Evolutionary conservation across 257 asterid species (phyloP).

Genomic region (Paulownia fortunei): DNA sequence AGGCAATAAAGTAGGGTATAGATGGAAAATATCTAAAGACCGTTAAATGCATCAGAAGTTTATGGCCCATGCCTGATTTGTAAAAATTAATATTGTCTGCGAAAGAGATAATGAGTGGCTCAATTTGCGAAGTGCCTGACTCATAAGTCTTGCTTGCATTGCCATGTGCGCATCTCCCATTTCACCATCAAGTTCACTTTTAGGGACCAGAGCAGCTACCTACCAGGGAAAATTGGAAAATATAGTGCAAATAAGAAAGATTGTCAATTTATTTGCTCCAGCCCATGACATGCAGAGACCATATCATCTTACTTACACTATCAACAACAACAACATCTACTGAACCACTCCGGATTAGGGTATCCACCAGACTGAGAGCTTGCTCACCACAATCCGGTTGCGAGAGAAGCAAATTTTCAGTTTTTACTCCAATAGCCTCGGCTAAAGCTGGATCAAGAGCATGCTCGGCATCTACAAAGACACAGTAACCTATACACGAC

Average conservation of each 20-base stretch:
- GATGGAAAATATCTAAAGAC: background rate
- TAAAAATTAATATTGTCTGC: conserved; percentile 84
- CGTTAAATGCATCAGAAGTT: conserved; percentile 3
- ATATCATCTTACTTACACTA: conserved; percentile 68
- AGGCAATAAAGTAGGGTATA: background rate
- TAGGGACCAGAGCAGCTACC: conserved; percentile 99
- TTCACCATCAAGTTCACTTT: conserved; percentile 98
- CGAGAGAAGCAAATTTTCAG: conserved; percentile 81
- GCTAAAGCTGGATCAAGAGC: conserved; percentile 96
- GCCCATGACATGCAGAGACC: conserved; percentile 26
- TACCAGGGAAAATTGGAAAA: conserved; percentile 37
- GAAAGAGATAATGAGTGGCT: conserved; percentile 95
- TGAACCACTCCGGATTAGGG: conserved; percentile 96
- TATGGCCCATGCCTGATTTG: conserved; percentile 72
- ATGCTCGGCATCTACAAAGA: conserved; percentile 98
- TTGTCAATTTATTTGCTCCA: conserved; percentile 24
- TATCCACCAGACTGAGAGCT: conserved; percentile 97
- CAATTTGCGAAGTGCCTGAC: conserved; percentile 97
- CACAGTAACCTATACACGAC: conserved; percentile 70
- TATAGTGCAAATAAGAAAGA: conserved; percentile 15
- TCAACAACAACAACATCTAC: conserved; percentile 98
- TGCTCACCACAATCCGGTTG: conserved; percentile 99
- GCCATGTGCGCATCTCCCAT: conserved; percentile 99
- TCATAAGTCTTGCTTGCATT: conserved; percentile 99
- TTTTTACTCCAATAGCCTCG: conserved; percentile 86